A percentile compares a stretch with the other conserved stretches of the same genome.
Conservation (phyloP, 257 asterid genomes). For the Petunia axillaris region DNA sequence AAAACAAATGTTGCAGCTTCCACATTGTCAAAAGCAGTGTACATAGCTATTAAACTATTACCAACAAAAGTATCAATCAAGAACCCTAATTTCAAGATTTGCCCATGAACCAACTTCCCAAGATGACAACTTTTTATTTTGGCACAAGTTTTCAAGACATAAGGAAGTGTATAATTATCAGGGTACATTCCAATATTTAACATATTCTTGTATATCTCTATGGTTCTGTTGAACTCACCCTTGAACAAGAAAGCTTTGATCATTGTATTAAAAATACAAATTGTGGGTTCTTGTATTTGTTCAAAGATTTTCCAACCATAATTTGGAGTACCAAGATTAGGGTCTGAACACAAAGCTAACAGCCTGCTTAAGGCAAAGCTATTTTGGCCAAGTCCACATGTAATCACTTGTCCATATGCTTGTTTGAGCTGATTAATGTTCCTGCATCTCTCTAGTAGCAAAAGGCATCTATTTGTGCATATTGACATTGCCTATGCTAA, state of each 20-base stretch:
- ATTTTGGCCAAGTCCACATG: conserved; percentile 56
- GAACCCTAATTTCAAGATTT: conserved; percentile 54
- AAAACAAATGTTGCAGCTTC: conserved; percentile 56
- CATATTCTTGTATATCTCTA: conserved; percentile 46
- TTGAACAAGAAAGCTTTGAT: conserved; percentile 57
- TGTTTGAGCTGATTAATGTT: conserved; percentile 51
- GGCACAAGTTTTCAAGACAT: conserved; percentile 55
- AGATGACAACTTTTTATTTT: conserved; percentile 42
- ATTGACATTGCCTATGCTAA: conserved; percentile 30
- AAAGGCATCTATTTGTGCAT: conserved; percentile 39
- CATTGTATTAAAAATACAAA: conserved; percentile 69
- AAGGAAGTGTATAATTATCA: conserved; percentile 73
- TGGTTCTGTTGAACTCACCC: conserved; percentile 37
- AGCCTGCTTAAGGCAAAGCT: conserved; percentile 73
- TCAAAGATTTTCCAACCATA: conserved; percentile 53
- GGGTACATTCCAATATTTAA: conserved; percentile 52
- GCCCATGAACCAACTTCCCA: conserved; percentile 60
- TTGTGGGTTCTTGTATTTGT: conserved; percentile 59
- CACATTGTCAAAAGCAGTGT: conserved; percentile 55
- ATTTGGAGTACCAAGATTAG: conserved; percentile 44
- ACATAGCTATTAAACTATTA: conserved; percentile 55
- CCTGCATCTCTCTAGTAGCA: conserved; percentile 54
- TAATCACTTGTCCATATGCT: conserved; percentile 55
- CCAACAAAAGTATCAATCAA: conserved; percentile 51
- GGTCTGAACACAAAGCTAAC: conserved; percentile 70